A percentile compares a stretch with the other conserved stretches of the same genome.
Evolutionary conservation across 306 rosid genomes (phyloP).

Genomic region (Arachis stenosperma): DNA sequence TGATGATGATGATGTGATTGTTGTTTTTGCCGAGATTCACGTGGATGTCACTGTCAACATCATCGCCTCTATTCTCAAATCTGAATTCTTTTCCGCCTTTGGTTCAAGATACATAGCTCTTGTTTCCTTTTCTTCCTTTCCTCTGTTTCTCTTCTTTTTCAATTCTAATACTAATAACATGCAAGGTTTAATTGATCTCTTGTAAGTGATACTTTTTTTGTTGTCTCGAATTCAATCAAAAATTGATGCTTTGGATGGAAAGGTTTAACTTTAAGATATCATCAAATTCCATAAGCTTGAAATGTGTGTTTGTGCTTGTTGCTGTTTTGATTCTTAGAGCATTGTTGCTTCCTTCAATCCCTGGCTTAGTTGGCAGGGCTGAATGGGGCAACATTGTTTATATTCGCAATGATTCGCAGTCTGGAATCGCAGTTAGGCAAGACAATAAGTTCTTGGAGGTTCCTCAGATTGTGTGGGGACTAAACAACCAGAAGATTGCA

Average conservation of each 20-base stretch:
- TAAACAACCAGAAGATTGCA: slow-evolving; percentile 91
- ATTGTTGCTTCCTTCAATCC: slow-evolving; percentile 49
- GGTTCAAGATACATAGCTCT: not conserved
- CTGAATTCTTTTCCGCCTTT: not conserved
- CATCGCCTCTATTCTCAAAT: not conserved
- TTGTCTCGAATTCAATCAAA: not conserved
- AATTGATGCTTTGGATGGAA: slow-evolving; percentile 11
- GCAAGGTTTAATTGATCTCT: not conserved
- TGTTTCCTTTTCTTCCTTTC: not conserved
- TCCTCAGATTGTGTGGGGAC: slow-evolving; percentile 92
- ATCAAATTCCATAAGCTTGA: slow-evolving; percentile 55
- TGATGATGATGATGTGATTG: slow-evolving; percentile 3
- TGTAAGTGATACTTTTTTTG: slow-evolving; percentile 20
- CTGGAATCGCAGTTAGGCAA: slow-evolving; percentile 36
- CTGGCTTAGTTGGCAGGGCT: slow-evolving; percentile 37
- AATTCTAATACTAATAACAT: not conserved
- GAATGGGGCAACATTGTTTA: slow-evolving; percentile 49
- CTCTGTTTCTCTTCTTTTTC: not conserved
- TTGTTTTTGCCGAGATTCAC: slow-evolving; percentile 5
- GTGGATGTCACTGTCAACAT: not conserved
- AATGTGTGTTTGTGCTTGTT: slow-evolving; percentile 57
- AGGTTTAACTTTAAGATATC: slow-evolving; percentile 44
- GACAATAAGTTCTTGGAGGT: slow-evolving; percentile 67
- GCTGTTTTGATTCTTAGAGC: slow-evolving; percentile 61
- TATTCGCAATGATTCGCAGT: slow-evolving; percentile 42